Evolutionary conservation across 805 yeast genomes (phyloP).

Genomic region (Wickerhamiella domercqiae): DNA sequence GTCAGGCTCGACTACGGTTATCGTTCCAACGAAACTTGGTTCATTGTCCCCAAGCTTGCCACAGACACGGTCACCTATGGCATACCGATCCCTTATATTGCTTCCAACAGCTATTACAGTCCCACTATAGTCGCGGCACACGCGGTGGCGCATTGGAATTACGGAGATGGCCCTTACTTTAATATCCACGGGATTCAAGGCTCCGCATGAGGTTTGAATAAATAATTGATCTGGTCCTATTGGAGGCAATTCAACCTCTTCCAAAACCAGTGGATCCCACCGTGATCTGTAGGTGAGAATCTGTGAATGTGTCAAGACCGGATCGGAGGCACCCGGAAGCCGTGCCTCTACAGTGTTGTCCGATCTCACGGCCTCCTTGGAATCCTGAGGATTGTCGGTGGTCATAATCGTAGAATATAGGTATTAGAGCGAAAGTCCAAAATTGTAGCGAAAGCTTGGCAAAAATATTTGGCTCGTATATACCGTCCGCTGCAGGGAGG

Average conservation of each 20-base stretch:
- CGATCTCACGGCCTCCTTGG: too few relatives aligned
- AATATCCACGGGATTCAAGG: slow-evolving; percentile 52
- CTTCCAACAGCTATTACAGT: slow-evolving; percentile 40
- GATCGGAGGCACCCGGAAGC: too few relatives aligned
- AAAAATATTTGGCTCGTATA: too few relatives aligned
- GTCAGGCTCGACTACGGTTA: slow-evolving; percentile 34
- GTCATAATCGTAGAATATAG: too few relatives aligned
- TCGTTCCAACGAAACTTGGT: slow-evolving; percentile 26
- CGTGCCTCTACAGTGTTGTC: too few relatives aligned
- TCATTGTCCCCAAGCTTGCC: slow-evolving; percentile 30
- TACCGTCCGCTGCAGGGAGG: too few relatives aligned
- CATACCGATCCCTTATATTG: slow-evolving; percentile 25
- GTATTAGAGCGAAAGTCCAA: too few relatives aligned
- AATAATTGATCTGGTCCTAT: slow-evolving; percentile 18
- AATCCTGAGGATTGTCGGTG: too few relatives aligned
- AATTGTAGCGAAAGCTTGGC: too few relatives aligned
- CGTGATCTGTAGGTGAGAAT: not conserved
- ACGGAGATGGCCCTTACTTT: slow-evolving; percentile 25
- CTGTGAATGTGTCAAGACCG: too few relatives aligned
- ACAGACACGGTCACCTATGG: slow-evolving; percentile 48
- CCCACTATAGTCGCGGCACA: slow-evolving; percentile 47
- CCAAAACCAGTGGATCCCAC: not conserved
- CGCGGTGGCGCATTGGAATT: not conserved
- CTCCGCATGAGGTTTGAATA: slow-evolving; percentile 43
- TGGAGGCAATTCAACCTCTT: not conserved